These are phyloP conservation scores for Prunus yedoensis DNA, from an alignment of 331 rosid species.

Conservation along the genomic window DNA sequence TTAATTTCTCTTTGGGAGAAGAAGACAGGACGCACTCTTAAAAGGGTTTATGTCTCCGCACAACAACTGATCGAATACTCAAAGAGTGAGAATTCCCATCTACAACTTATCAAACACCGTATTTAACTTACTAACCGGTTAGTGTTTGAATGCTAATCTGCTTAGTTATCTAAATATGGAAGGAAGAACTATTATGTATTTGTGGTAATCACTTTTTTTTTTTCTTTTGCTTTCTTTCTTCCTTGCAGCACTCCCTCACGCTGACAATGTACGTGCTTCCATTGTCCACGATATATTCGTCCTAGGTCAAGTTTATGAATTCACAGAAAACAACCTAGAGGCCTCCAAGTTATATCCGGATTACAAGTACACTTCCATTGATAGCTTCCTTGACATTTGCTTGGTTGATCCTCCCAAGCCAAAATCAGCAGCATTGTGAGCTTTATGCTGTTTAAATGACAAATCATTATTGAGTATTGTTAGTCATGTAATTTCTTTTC, in stretches of 20 bases:
- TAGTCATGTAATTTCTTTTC: too few relatives aligned
- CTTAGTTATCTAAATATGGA: not conserved
- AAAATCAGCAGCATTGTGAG: constrained; percentile 21
- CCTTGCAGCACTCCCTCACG: constrained; percentile 24
- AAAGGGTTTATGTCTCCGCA: constrained; percentile 19
- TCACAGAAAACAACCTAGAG: constrained; percentile 26
- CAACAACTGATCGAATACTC: constrained; percentile 22
- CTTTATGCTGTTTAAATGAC: too few relatives aligned
- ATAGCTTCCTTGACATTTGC: constrained; percentile 33
- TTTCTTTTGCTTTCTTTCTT: not conserved
- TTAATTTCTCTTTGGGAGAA: constrained; percentile 35
- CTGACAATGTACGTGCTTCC: constrained; percentile 22
- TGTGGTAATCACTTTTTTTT: not conserved
- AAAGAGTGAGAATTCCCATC: constrained; percentile 22
- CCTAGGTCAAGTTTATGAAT: constrained; percentile 32
- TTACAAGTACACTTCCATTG: constrained; percentile 30
- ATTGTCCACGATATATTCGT: constrained; percentile 39
- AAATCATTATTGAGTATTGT: too few relatives aligned
- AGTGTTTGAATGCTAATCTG: too few relatives aligned
- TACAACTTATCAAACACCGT: too few relatives aligned
- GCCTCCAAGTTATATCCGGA: constrained; percentile 39
- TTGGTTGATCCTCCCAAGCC: constrained; percentile 32
- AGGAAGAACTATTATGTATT: too few relatives aligned
- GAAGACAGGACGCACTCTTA: constrained; percentile 31
- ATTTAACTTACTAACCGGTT: too few relatives aligned